Evolutionary conservation across 805 yeast genomes (phyloP).

Genomic region (Cyberlindnera mycetangii): DNA sequence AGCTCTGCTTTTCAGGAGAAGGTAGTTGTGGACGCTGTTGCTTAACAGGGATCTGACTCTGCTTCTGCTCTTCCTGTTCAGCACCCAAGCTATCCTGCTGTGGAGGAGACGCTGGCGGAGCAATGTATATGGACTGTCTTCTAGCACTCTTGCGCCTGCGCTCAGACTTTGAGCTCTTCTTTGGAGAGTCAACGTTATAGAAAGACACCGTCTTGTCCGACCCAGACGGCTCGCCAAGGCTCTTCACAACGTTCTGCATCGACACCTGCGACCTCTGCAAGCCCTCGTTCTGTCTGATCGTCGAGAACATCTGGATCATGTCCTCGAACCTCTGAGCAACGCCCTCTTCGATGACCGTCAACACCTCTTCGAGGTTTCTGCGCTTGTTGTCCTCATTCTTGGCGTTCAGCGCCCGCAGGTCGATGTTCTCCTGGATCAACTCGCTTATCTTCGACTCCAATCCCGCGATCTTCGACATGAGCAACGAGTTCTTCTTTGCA

Average conservation of each 20-base stretch:
- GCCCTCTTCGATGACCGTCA: conserved; percentile 39
- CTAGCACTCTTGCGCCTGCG: conserved; percentile 38
- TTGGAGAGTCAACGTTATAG: conserved; percentile 25
- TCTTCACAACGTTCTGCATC: conserved; percentile 5
- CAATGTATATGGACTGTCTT: conserved; percentile 39
- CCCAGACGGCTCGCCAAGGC: conserved; percentile 10
- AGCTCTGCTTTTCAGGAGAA: background rate
- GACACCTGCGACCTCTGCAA: conserved; percentile 23
- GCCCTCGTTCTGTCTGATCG: conserved; percentile 41
- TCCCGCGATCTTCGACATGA: conserved; percentile 48
- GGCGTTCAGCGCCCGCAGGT: conserved; percentile 36
- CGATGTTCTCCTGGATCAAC: conserved; percentile 48
- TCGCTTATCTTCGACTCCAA: conserved; percentile 51
- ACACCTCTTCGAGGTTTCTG: conserved; percentile 35
- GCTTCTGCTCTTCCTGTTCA: background rate
- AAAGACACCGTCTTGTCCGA: conserved; percentile 27
- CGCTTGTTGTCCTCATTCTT: conserved; percentile 30
- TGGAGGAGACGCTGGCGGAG: conserved; percentile 20
- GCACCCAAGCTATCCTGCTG: background rate
- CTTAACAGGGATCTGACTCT: conserved; percentile 7
- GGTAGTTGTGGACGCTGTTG: conserved; percentile 10
- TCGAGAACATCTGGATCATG: conserved; percentile 40
- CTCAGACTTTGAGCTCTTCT: conserved; percentile 22
- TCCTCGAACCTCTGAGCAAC: conserved; percentile 43
- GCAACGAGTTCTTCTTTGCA: conserved; percentile 54